Base-by-base conservation (phyloP, 2,329 filamentous ascomycete genomes). In the Xylaria sp. region DNA sequence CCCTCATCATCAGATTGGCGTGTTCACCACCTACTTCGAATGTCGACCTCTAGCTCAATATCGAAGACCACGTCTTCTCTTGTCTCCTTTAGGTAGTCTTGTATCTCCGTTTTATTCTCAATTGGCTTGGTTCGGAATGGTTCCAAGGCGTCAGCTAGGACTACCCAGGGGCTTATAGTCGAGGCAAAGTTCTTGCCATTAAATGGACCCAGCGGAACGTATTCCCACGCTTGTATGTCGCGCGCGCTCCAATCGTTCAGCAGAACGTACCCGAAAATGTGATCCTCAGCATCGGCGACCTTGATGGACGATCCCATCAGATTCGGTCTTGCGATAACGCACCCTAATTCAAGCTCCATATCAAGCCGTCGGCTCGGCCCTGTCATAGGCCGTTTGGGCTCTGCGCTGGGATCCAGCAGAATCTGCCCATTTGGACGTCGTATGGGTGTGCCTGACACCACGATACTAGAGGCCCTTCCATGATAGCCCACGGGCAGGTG, bases 191-290 rank as follows among this genome's bases (percentile, higher is more conserved):
- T 95, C 86, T 97, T 96, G 28, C 89, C 86, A 70, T 93, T 94
- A 82, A 96, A 95, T 0, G 93, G 93, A 0, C 93, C 93, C 8
- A 95, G 82, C 0, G 93, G 93, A 9, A 94, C 86, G 73, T 94
- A 94, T 80, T 97, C 93, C 92, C 92, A 96, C 0, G 87, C 87
- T 78, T 97, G 93, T 59, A 96, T 90, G 74, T 96, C 93, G 71
- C 93, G 84, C 4, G 93, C 93, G 64, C 90, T 93, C 93, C 93
- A 97, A 80, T 97, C 93, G 74, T 97, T 97, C 85, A 97, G 87
- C 66, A 97, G 81, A 0, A 96, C 93, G 31, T 93, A 85, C 15
- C 93, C 93, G 76, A 96, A 96, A 33, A 97, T 85, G 75, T 90
- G 85, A 20, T 92, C 86, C 62, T 90, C 89, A 0, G 93, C 93